Conservation (phyloP, 2,329 filamentous ascomycete species). For the Pseudophaeomoniella oleicola region DNA sequence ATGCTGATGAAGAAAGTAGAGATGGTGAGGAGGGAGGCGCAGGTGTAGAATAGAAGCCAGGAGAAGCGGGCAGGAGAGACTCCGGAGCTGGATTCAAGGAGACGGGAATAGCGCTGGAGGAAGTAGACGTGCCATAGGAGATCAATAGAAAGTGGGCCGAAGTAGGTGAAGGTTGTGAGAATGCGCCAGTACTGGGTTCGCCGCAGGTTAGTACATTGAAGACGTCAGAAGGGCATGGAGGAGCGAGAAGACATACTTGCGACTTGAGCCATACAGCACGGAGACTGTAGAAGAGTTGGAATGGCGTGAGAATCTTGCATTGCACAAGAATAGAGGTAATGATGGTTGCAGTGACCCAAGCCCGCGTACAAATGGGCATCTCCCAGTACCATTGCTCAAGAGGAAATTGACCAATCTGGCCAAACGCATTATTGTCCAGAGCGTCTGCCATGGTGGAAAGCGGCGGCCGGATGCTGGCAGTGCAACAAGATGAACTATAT, state of each 20-base stretch:
- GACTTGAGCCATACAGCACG: conserved; percentile 80
- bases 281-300: conserved; percentile 95
- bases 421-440: conserved; percentile 25
- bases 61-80: conserved; percentile 86
- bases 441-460: conserved; percentile 25
- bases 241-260: conserved; percentile 49
- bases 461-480: no score
- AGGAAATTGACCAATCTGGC: conserved; percentile 48
- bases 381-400: conserved; percentile 98
- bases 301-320: conserved; percentile 81
- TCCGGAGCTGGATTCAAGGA: conserved; percentile 89
- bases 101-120: conserved; percentile 85
- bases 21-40: conserved; percentile 60
- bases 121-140: conserved; percentile 98
- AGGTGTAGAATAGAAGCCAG: conserved; percentile 82
- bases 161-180: conserved; percentile 94
- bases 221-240: conserved; percentile 8
- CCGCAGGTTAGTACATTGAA: not conserved
- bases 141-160: conserved; percentile 84
- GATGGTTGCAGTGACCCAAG: conserved; percentile 92
- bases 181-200: conserved; percentile 74
- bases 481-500: no score
- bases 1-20: conserved; percentile 72
- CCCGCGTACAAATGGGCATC: conserved; percentile 89
- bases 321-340: conserved; percentile 80